These are phyloP conservation scores for Aspergillus sp. DNA, from an alignment of 2,329 filamentous ascomycete species.

Conservation along the genomic window DNA sequence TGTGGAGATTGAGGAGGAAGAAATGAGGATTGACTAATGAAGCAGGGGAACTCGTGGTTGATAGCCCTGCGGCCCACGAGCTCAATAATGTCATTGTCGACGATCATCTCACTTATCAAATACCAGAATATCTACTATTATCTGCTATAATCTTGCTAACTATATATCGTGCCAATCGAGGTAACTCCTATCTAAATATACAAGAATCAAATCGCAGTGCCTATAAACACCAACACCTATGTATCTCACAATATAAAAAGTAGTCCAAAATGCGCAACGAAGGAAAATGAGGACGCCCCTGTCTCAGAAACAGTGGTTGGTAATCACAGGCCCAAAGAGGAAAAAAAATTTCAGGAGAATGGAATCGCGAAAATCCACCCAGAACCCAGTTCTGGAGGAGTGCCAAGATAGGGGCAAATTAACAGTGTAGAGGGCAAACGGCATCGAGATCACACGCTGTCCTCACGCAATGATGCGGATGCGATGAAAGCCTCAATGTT, in stretches of 20 bases:
- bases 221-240: constrained; percentile 17
- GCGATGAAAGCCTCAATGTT: not conserved
- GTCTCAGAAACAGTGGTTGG: constrained; percentile 12
- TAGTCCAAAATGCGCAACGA: constrained; percentile 11
- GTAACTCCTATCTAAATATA: constrained; percentile 9
- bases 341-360: constrained; percentile 17
- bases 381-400: constrained; percentile 10
- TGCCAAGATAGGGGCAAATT: constrained; percentile 2
- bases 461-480: not conserved
- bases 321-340: constrained; percentile 13
- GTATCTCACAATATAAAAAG: constrained; percentile 15
- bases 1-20: too few species aligned
- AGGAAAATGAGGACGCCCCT: constrained; percentile 13
- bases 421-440: not conserved
- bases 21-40: not conserved
- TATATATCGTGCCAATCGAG: not conserved
- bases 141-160: not conserved
- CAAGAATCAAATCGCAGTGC: constrained; percentile 13
- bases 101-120: not conserved
- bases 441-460: not conserved
- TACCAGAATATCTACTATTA: not conserved
- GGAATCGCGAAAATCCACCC: constrained; percentile 10
- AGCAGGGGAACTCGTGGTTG: not conserved
- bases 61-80: not conserved
- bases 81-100: not conserved